Evolutionary conservation across 2,329 filamentous ascomycete species (phyloP).

Genomic region (Ceratocystis eucalypticola): DNA sequence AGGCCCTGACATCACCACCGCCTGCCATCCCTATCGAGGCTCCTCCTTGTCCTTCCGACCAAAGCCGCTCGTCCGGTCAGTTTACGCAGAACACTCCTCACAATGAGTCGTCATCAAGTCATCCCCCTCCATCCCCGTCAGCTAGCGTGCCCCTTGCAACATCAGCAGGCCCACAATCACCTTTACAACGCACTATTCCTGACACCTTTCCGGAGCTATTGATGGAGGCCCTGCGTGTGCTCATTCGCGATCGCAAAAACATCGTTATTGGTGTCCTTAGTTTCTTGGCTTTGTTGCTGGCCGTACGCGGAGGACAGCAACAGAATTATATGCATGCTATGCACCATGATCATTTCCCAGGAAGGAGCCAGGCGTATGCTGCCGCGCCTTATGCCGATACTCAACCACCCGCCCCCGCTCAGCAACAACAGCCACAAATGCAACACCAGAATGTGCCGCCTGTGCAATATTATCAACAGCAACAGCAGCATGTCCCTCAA

Average conservation of each 20-base stretch:
- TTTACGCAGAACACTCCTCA: neutral
- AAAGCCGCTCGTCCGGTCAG: neutral
- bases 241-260: conserved; percentile 46
- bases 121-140: neutral
- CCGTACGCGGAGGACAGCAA: conserved; percentile 27
- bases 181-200: conserved; percentile 9
- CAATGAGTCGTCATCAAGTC: neutral
- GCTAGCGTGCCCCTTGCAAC: conserved; percentile 20
- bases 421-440: conserved; percentile 26
- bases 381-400: neutral
- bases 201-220: conserved; percentile 42
- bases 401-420: neutral
- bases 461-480: conserved; percentile 2
- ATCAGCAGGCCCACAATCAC: neutral
- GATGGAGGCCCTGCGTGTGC: conserved; percentile 39
- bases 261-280: conserved; percentile 42
- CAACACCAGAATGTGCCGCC: conserved; percentile 18
- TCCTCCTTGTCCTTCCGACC: conserved; percentile 11
- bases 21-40: conserved; percentile 19
- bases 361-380: conserved; percentile 13
- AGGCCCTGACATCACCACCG: conserved; percentile 16
- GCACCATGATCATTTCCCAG: conserved; percentile 10
- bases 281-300: conserved; percentile 40
- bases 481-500: neutral
- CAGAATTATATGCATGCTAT: conserved; percentile 20